Evolutionary conservation across 1,139 yeast genomes (phyloP).

Genomic region (Nadsonia commutata): DNA sequence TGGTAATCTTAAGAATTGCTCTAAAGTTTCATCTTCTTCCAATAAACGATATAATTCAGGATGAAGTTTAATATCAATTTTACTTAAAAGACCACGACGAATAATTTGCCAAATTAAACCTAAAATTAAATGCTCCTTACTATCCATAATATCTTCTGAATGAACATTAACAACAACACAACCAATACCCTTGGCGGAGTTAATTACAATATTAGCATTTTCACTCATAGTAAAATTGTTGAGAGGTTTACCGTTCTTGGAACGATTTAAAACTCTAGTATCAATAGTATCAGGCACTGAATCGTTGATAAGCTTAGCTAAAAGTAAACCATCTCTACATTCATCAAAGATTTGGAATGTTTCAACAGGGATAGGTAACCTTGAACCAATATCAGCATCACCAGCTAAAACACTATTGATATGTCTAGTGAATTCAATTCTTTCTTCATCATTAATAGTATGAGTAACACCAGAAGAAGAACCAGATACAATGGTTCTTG

Average conservation of each 20-base stretch:
- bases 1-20: conserved; percentile 87
- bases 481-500: conserved; percentile 69
- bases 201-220: conserved; percentile 92
- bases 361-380: conserved; percentile 87
- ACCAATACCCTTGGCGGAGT: conserved; percentile 97
- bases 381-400: conserved; percentile 71
- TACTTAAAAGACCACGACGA: conserved; percentile 84
- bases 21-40: conserved; percentile 94
- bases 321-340: conserved; percentile 86
- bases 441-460: conserved; percentile 92
- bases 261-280: conserved; percentile 86
- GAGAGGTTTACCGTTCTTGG: conserved; percentile 66
- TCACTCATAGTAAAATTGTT: conserved; percentile 94
- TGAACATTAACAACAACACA: conserved; percentile 96
- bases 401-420: conserved; percentile 84
- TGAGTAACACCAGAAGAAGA: conserved; percentile 88
- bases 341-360: conserved; percentile 94
- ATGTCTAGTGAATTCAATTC: conserved; percentile 90
- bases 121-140: conserved; percentile 86
- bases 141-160: conserved; percentile 92
- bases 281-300: conserved; percentile 97
- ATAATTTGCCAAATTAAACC: conserved; percentile 98
- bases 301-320: conserved; percentile 88
- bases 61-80: conserved; percentile 89
- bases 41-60: conserved; percentile 91